Evolutionary conservation across 1,284 basidiomycete species (phyloP), one percentile per base, ranked within the genome.

Genomic region (Gymnopus androsaceus): DNA sequence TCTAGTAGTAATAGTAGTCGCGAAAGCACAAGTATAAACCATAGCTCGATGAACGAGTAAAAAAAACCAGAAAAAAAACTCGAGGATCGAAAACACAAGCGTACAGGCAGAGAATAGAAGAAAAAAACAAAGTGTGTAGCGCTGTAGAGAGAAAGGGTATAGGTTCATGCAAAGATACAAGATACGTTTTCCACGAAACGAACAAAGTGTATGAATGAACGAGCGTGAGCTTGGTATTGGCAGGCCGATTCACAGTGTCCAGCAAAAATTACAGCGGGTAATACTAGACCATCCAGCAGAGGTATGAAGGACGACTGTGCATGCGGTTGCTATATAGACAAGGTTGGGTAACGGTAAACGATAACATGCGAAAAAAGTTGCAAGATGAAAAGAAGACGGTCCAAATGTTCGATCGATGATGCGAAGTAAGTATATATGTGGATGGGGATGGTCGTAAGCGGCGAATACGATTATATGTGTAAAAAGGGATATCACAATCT

Each of bases 141-240:
- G 12, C 15, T 14, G 8, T 14, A 11, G 23, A 27, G 23, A 5
- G 21, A 41, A 9, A 1, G 1, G 21, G n/a, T n/a, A n/a, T n/a
- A 25, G 21, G 23, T 21, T 42, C 40, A 25, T 4, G 19, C 12
- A 34, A 30, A 25, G 33, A 33, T 42, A 42, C 21, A 25, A 6
- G n/a, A 21, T 21, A 3, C 4, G 31, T 33, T 21, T 15, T n/a
- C 14, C 27, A 21, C 9, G 17, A 41, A 38, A 51, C 2, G n/a
- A 47, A 36, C 45, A 12, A 49, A 48, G 19, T 11, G 23, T 27
- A 23, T 3, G 11, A 38, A 34, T 12, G 41, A 56, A 56, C 54
- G 54, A 56, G 42, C 27, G 48, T 51, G 48, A 49, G 38, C 54
- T 56, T 56, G 54, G 48, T 48, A 56, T 51, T 27, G 25, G 23